phyloP scores from a whole-genome alignment of 2,329 filamentous ascomycete species.

The Monosporascus ibericus region DNA sequence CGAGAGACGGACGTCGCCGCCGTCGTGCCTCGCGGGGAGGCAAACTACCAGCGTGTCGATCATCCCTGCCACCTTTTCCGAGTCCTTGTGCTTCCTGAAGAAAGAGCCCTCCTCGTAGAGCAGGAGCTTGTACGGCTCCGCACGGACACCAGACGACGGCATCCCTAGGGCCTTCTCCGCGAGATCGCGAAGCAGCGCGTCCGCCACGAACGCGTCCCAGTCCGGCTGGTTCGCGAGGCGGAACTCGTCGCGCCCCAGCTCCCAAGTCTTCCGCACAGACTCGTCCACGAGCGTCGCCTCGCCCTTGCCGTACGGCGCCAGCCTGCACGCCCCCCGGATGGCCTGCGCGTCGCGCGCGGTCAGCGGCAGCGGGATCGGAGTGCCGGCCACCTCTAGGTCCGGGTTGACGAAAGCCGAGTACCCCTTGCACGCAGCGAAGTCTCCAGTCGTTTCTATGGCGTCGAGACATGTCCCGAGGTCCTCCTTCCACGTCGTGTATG shows the following conservation, averaged over 20 bases:
- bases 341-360: neutral
- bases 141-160: neutral
- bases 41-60: constrained; percentile 37
- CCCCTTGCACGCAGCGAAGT: neutral
- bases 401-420: neutral
- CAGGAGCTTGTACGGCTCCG: constrained; percentile 32
- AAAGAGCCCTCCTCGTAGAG: constrained; percentile 37
- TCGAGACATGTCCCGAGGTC: neutral
- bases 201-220: neutral
- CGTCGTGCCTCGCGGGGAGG: constrained; percentile 35
- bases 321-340: neutral
- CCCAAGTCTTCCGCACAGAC: neutral
- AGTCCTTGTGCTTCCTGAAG: constrained; percentile 36
- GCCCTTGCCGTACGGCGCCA: neutral
- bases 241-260: neutral
- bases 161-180: neutral
- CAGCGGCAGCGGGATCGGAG: neutral
- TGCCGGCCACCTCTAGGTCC: neutral
- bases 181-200: neutral
- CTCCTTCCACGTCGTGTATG: neutral
- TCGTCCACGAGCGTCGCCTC: neutral
- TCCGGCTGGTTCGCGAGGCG: neutral
- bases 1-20: constrained; percentile 30
- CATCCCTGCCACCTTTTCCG: constrained; percentile 35
- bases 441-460: neutral